Evolutionary conservation across 371 early-diverging fungal species (phyloP).

Genomic region (Parasitella parasitica): DNA sequence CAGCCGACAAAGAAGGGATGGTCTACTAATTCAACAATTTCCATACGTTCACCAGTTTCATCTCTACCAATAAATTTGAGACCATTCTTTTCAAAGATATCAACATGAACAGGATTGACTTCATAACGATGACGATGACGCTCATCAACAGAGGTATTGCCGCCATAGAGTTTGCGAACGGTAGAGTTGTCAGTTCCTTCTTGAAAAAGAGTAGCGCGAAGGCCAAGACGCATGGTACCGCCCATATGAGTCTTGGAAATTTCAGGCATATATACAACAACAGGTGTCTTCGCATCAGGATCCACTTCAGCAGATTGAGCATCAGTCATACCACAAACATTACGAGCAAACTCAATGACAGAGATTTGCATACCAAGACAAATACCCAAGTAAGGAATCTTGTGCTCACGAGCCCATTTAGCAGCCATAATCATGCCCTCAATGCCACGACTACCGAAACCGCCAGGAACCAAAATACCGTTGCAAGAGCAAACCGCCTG

Average conservation of each 20-base stretch:
- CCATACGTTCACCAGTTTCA: slow-evolving; percentile 95
- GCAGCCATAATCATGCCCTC: slow-evolving; percentile 98
- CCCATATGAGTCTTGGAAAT: slow-evolving; percentile 94
- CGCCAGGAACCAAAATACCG: slow-evolving; percentile 99
- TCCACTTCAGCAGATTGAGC: slow-evolving; percentile 91
- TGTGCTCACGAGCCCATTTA: slow-evolving; percentile 98
- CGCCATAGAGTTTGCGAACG: slow-evolving; percentile 74
- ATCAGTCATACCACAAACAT: slow-evolving; percentile 84
- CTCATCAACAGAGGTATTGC: slow-evolving; percentile 72
- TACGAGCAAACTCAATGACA: slow-evolving; percentile 98
- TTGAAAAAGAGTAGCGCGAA: slow-evolving; percentile 85
- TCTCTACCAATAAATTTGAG: slow-evolving; percentile 93
- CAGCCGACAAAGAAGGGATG: slow-evolving; percentile 98
- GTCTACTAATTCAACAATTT: slow-evolving; percentile 89
- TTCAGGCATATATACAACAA: slow-evolving; percentile 97
- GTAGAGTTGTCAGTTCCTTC: slow-evolving; percentile 56
- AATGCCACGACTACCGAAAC: slow-evolving; percentile 97
- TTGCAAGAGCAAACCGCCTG: slow-evolving; percentile 81
- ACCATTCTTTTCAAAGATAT: slow-evolving; percentile 81
- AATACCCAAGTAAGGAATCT: slow-evolving; percentile 98
- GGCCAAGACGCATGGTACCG: slow-evolving; percentile 96
- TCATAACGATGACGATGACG: slow-evolving; percentile 99
- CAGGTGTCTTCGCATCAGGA: slow-evolving; percentile 67
- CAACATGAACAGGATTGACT: slow-evolving; percentile 88
- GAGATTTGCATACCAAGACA: slow-evolving; percentile 99